Conservation (phyloP, 805 yeast genomes). For the Pichia scutulata region DNA sequence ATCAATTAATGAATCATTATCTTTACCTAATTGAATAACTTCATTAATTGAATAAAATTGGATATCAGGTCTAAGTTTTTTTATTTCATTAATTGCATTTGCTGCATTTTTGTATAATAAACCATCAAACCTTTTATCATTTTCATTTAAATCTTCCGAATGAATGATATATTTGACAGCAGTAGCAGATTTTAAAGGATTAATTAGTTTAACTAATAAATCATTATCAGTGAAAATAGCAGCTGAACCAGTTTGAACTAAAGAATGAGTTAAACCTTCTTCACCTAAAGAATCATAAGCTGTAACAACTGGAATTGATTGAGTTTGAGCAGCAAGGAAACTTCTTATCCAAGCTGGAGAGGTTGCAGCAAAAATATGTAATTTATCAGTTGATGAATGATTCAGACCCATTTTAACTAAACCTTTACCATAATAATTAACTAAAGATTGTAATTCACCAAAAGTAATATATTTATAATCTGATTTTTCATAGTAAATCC, state of each 20-base stretch:
- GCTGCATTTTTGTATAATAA: constrained; percentile 49
- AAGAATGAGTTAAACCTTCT: constrained; percentile 76
- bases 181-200: constrained; percentile 61
- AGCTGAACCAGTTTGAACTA: constrained; percentile 69
- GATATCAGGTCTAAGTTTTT: constrained; percentile 69
- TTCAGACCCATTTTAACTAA: constrained; percentile 62
- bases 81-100: constrained; percentile 50
- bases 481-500: constrained; percentile 79
- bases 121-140: constrained; percentile 60
- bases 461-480: constrained; percentile 62
- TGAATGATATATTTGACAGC: constrained; percentile 65
- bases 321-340: constrained; percentile 70
- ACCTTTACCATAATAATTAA: constrained; percentile 64
- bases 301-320: constrained; percentile 80
- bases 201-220: constrained; percentile 56
- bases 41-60: constrained; percentile 60
- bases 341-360: constrained; percentile 88
- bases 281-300: constrained; percentile 96
- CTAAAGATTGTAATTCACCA: constrained; percentile 42
- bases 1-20: constrained; percentile 33
- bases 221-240: constrained; percentile 82
- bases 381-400: constrained; percentile 50
- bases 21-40: constrained; percentile 53
- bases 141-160: constrained; percentile 49
- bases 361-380: constrained; percentile 85